phyloP scores from a whole-genome alignment of 164 flowering plant species.

The Vitis vinifera region DNA sequence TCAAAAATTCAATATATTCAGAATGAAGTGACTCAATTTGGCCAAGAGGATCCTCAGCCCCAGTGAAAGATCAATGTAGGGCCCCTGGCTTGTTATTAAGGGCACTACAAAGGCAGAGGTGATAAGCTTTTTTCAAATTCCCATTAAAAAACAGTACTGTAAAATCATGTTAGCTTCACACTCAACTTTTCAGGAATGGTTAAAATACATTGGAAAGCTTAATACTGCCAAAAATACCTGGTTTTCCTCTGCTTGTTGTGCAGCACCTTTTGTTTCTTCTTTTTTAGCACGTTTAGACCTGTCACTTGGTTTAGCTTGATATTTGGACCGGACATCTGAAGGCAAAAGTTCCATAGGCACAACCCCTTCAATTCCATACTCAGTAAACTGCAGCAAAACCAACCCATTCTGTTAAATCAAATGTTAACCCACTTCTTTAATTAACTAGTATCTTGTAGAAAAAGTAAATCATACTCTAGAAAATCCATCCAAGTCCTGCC shows the following conservation, averaged over 20 bases:
- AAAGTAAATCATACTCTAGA: slow-evolving; percentile 61
- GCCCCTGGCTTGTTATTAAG: no score
- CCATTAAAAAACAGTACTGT: no score
- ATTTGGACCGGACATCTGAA: slow-evolving; percentile 31
- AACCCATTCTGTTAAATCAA: not conserved
- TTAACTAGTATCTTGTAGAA: not conserved
- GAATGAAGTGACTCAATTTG: no score
- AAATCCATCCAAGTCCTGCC: slow-evolving; percentile 98
- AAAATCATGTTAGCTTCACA: no score
- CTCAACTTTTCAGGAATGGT: no score
- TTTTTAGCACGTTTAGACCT: slow-evolving; percentile 85
- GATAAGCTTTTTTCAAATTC: no score
- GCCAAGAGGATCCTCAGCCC: no score
- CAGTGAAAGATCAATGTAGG: no score
- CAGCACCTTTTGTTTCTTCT: slow-evolving; percentile 69
- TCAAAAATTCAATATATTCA: no score
- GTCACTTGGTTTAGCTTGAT: slow-evolving; percentile 44
- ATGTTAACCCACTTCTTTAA: no score
- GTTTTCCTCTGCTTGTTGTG: slow-evolving; percentile 62
- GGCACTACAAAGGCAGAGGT: no score
- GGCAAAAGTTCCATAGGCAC: slow-evolving; percentile 91
- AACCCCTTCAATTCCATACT: slow-evolving; percentile 91
- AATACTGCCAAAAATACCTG: slow-evolving; percentile 48
- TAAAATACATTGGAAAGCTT: no score
- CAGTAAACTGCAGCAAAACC: slow-evolving; percentile 70